These are phyloP conservation scores for Colletotrichum sp. DNA, from an alignment of 2,329 filamentous ascomycete species.

Conservation along the genomic window DNA sequence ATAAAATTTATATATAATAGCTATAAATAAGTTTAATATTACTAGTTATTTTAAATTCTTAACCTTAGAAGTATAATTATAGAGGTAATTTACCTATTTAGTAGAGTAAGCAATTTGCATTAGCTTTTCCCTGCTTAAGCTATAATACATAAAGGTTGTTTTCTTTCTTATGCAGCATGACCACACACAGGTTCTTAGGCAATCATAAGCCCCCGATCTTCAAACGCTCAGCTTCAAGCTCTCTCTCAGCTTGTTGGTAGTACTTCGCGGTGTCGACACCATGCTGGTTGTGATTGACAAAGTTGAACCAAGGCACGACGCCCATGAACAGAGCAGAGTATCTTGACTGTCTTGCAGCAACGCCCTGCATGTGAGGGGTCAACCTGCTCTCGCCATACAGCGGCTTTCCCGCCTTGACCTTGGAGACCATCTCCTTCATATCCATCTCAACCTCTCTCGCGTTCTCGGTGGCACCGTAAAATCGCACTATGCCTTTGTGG, in stretches of 20 bases:
- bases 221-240: conserved; percentile 78
- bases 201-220: background rate
- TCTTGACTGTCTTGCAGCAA: conserved; percentile 89
- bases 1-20: too few species aligned
- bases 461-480: conserved; percentile 96
- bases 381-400: conserved; percentile 84
- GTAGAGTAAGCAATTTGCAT: background rate
- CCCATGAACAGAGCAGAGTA: conserved; percentile 86
- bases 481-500: conserved; percentile 69
- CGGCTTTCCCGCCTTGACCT: conserved; percentile 90
- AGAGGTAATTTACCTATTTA: background rate
- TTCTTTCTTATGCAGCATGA: background rate
- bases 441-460: conserved; percentile 91
- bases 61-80: background rate
- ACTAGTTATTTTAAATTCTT: too few species aligned
- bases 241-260: conserved; percentile 92
- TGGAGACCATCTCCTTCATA: conserved; percentile 97
- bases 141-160: background rate
- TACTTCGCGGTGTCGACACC: conserved; percentile 99
- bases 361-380: conserved; percentile 90
- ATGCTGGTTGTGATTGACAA: conserved; percentile 95
- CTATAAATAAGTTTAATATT: too few species aligned
- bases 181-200: background rate
- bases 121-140: background rate
- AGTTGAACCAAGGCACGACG: conserved; percentile 95